phyloP scores from a whole-genome alignment of 2,329 filamentous ascomycete species.

The Trichoderma breve region DNA sequence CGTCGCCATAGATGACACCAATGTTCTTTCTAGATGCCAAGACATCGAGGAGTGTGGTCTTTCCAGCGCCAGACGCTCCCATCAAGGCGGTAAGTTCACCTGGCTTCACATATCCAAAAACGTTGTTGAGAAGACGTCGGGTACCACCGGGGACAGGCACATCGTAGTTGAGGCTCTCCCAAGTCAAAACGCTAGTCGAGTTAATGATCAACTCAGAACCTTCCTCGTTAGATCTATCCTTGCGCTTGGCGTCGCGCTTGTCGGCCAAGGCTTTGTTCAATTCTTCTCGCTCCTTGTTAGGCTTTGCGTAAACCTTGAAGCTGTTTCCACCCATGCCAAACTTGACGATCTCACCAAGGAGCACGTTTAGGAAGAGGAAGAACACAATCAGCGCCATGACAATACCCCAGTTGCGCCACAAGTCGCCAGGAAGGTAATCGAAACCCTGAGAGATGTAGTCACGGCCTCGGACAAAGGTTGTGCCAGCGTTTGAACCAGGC shows the following conservation, averaged over 20 bases:
- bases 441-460: constrained; percentile 69
- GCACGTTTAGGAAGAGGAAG: constrained; percentile 73
- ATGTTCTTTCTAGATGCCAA: constrained; percentile 62
- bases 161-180: constrained; percentile 80
- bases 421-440: constrained; percentile 61
- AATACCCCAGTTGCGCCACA: constrained; percentile 86
- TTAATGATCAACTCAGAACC: constrained; percentile 54
- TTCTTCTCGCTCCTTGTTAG: constrained; percentile 63
- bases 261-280: constrained; percentile 62
- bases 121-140: constrained; percentile 53
- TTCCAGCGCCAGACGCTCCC: constrained; percentile 82
- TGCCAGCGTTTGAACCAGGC: constrained; percentile 66
- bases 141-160: constrained; percentile 59
- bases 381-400: constrained; percentile 71
- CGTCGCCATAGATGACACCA: constrained; percentile 56
- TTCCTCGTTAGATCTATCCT: constrained; percentile 44
- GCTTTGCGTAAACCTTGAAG: constrained; percentile 72
- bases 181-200: constrained; percentile 72
- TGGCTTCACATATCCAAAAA: constrained; percentile 70
- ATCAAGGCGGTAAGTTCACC: constrained; percentile 77
- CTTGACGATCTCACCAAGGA: constrained; percentile 74
- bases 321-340: constrained; percentile 79
- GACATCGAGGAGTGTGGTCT: constrained; percentile 81
- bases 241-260: constrained; percentile 57
- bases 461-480: constrained; percentile 59